Conservation (phyloP, 179 eudicot species). For the Silene coronaria region DNA sequence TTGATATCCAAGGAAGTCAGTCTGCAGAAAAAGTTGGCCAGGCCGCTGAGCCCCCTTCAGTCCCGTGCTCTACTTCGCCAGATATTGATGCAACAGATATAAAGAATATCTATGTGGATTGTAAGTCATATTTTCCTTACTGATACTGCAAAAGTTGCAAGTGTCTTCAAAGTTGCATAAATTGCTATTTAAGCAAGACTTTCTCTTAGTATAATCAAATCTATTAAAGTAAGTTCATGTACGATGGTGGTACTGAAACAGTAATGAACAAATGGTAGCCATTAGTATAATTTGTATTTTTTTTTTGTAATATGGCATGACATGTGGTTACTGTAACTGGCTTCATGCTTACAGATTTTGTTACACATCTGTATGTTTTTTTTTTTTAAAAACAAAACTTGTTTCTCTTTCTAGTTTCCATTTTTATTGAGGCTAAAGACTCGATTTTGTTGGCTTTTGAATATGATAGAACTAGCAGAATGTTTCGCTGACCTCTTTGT, state of each 20-base stretch:
- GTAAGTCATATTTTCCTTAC: constrained; percentile 46
- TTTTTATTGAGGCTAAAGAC: too few relatives aligned
- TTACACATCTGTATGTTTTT: not conserved
- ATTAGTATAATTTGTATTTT: too few relatives aligned
- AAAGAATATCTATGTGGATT: constrained; percentile 87
- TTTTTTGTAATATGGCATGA: too few relatives aligned
- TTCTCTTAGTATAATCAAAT: too few relatives aligned
- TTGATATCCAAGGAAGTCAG: constrained; percentile 37
- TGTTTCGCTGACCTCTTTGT: too few relatives aligned
- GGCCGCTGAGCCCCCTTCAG: constrained; percentile 34
- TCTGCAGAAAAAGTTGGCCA: constrained; percentile 32
- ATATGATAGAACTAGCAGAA: too few relatives aligned
- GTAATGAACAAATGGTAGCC: not conserved
- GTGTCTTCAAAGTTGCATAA: not conserved
- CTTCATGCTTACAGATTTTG: not conserved
- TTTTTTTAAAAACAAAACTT: too few relatives aligned
- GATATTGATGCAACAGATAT: constrained; percentile 72
- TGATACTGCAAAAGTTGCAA: not conserved
- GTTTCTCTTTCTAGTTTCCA: too few relatives aligned
- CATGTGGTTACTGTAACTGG: not conserved
- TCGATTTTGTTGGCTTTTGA: too few relatives aligned
- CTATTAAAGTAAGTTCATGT: too few relatives aligned
- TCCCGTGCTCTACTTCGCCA: constrained; percentile 41
- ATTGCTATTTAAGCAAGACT: too few relatives aligned
- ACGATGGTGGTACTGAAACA: not conserved